A percentile compares a stretch with the other conserved stretches of the same genome.
These are phyloP conservation scores for Neopestalotiopsis clavispora DNA, from an alignment of 2,329 filamentous ascomycete species.

Conservation along the genomic window DNA sequence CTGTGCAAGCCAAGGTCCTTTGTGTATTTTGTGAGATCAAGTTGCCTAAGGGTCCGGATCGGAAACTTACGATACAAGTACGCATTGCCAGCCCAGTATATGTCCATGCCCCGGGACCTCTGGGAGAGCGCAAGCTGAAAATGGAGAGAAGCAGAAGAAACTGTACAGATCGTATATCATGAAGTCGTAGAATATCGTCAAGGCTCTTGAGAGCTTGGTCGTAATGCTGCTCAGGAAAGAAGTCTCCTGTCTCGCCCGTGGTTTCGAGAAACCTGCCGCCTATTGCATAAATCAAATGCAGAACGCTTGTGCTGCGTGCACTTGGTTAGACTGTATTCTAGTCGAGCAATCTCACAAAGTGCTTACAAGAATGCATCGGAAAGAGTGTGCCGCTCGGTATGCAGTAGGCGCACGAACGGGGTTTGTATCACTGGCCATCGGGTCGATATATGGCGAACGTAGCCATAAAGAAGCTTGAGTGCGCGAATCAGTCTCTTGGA, in stretches of 20 bases:
- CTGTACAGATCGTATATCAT: constrained; percentile 27
- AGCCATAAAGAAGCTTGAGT: constrained; percentile 26
- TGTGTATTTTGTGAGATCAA: neutral
- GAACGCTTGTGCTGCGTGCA: constrained; percentile 19
- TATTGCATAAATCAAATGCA: constrained; percentile 37
- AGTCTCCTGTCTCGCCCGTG: constrained; percentile 32
- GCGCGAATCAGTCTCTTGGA: neutral
- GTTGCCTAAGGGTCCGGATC: too few species aligned
- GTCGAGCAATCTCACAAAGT: neutral
- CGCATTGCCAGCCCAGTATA: constrained; percentile 28
- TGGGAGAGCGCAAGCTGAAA: constrained; percentile 23
- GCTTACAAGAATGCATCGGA: constrained; percentile 26
- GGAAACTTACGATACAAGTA: constrained; percentile 21
- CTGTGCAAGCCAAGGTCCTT: constrained; percentile 29
- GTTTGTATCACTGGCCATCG: constrained; percentile 31
- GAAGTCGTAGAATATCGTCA: constrained; percentile 24
- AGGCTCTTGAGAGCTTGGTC: constrained; percentile 24
- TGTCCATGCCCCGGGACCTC: constrained; percentile 25
- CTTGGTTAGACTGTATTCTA: neutral
- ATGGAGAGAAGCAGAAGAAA: constrained; percentile 28
- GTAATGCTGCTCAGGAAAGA: constrained; percentile 25
- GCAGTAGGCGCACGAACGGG: constrained; percentile 26
- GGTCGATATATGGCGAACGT: constrained; percentile 31
- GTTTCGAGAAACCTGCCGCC: constrained; percentile 35
- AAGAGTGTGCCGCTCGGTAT: constrained; percentile 24